phyloP scores from a whole-genome alignment of 345 rosid species.

The Melaleuca alternifolia region DNA sequence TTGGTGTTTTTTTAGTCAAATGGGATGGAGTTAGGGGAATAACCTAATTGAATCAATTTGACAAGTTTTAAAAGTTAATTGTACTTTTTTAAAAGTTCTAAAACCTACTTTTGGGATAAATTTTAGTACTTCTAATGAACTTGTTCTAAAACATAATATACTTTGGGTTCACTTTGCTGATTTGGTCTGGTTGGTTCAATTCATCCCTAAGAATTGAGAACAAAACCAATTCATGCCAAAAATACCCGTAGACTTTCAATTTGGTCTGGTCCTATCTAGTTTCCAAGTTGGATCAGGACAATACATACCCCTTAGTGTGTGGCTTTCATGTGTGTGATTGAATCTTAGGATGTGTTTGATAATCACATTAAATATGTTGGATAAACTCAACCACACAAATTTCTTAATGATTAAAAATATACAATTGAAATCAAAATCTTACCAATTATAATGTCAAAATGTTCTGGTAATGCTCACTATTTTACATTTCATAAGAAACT shows the following conservation, averaged over 20 bases:
- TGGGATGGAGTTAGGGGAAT: fast-evolving
- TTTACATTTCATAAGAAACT: not conserved
- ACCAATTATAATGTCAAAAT: not conserved
- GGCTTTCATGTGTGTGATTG: not conserved
- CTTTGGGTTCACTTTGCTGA: too few species aligned
- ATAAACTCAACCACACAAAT: not conserved
- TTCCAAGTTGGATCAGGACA: fast-evolving
- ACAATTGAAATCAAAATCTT: not conserved
- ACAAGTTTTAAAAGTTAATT: fast-evolving
- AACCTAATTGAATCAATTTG: fast-evolving
- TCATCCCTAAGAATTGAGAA: too few species aligned
- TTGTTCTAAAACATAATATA: too few species aligned
- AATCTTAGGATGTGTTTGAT: not conserved
- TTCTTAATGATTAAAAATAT: not conserved
- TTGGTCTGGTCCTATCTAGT: too few species aligned
- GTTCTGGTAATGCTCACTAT: not conserved
- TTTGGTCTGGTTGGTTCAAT: too few species aligned
- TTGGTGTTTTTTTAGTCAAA: too few species aligned
- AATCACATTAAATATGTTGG: not conserved
- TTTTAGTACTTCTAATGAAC: too few species aligned
- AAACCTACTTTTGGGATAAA: fast-evolving
- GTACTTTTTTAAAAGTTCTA: too few species aligned
- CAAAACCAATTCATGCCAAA: too few species aligned
- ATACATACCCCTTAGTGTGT: not conserved
- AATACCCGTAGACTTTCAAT: too few species aligned